Evolutionary conservation across 2,329 filamentous ascomycete genomes (phyloP).

Genomic region (Ophiognomonia clavigignenti-juglandacearum): DNA sequence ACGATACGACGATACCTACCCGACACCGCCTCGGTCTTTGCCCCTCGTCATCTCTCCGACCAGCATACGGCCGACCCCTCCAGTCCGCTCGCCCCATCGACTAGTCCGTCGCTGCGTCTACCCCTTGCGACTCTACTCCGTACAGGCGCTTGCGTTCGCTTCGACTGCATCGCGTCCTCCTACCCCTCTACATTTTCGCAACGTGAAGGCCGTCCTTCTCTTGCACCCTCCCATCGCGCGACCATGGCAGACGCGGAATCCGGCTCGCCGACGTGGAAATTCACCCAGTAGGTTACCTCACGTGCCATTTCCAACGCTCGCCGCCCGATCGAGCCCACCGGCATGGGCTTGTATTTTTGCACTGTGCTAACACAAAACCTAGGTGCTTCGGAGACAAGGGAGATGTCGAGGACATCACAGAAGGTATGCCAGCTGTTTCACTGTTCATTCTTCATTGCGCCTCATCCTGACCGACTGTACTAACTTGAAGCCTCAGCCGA

Average conservation of each 20-base stretch:
- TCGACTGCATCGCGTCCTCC: conserved; percentile 5
- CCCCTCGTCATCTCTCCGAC: conserved; percentile 3
- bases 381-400: conserved; percentile 99
- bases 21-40: conserved; percentile 1
- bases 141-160: too few relatives aligned
- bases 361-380: conserved; percentile 22
- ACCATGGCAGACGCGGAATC: conserved; percentile 97
- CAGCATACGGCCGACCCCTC: conserved; percentile 4
- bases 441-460: neutral
- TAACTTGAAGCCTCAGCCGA: conserved; percentile 54
- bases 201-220: conserved; percentile 22
- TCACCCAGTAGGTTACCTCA: conserved; percentile 78
- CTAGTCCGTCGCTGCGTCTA: conserved; percentile 4
- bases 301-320: neutral
- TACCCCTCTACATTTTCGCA: conserved; percentile 12
- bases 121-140: too few relatives aligned
- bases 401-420: conserved; percentile 97
- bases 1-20: neutral
- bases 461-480: conserved; percentile 14
- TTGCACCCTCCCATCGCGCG: conserved; percentile 25
- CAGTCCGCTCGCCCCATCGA: conserved; percentile 7
- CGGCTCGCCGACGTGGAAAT: conserved; percentile 97
- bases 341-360: neutral
- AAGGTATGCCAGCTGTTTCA: conserved; percentile 36
- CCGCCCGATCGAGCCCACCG: neutral